These are phyloP conservation scores for Styphnolobium japonicum DNA, from an alignment of 306 rosid genomes.

Conservation along the genomic window DNA sequence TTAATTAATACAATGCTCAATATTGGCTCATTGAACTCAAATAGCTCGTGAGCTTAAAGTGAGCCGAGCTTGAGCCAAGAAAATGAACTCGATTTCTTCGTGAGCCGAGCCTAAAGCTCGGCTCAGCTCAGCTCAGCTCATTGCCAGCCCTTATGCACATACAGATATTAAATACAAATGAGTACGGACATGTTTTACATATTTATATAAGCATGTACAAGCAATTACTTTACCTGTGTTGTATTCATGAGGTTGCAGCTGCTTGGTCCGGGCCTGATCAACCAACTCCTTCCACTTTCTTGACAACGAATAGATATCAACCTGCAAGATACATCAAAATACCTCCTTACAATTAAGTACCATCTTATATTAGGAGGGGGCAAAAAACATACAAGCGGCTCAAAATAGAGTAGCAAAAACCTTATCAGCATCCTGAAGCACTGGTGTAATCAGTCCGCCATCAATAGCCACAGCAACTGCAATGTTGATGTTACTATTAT, in stretches of 20 bases:
- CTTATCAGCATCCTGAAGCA: constrained; percentile 96
- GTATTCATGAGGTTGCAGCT: constrained; percentile 90
- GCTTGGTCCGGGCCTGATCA: constrained; percentile 95
- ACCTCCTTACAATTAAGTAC: constrained; percentile 6
- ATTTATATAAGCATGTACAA: background rate
- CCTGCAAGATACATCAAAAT: constrained; percentile 41
- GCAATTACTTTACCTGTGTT: constrained; percentile 52
- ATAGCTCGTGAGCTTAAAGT: no score
- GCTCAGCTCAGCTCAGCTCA: no score
- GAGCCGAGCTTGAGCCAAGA: no score
- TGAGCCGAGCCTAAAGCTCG: no score
- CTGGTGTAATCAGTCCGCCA: constrained; percentile 91
- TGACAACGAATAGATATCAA: constrained; percentile 84
- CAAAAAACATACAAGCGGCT: background rate
- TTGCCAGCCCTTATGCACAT: no score
- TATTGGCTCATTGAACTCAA: no score
- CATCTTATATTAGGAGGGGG: background rate
- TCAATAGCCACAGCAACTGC: constrained; percentile 95
- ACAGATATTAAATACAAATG: no score
- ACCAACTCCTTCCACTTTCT: constrained; percentile 98
- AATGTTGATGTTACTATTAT: constrained; percentile 80
- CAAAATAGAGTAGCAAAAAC: constrained; percentile 31
- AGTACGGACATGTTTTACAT: background rate
- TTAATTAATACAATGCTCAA: no score
- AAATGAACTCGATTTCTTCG: no score